Conservation (phyloP, 345 rosid genomes). For the Passiflora organensis region DNA sequence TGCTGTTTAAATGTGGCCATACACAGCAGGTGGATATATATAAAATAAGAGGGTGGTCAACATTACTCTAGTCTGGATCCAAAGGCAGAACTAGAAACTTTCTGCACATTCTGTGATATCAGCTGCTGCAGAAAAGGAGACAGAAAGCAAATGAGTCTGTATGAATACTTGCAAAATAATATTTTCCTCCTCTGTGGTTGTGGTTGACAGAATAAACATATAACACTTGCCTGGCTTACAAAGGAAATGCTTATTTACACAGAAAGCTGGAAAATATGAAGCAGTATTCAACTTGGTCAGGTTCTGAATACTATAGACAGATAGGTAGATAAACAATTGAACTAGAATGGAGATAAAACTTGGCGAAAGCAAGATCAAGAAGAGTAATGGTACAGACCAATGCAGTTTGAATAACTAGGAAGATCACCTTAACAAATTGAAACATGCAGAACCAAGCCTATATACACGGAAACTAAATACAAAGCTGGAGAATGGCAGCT, state of each 20-base stretch:
- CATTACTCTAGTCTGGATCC: too few relatives aligned
- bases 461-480: constrained; percentile 13
- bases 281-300: neutral
- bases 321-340: neutral
- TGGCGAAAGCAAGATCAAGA: neutral
- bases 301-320: neutral
- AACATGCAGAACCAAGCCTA: constrained; percentile 4
- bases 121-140: too few relatives aligned
- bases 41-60: too few relatives aligned
- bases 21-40: too few relatives aligned
- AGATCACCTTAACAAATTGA: neutral
- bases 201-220: too few relatives aligned
- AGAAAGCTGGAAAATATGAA: neutral
- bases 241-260: neutral
- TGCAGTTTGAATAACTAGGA: neutral
- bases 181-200: too few relatives aligned
- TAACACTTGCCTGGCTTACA: neutral
- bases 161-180: too few relatives aligned
- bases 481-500: constrained; percentile 12
- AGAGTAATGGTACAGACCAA: neutral
- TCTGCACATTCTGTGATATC: too few relatives aligned
- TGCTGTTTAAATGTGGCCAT: too few relatives aligned
- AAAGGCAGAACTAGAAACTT: too few relatives aligned
- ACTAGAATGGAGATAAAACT: neutral
- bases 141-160: too few relatives aligned